A percentile compares a stretch with the other conserved stretches of the same genome.
phyloP scores from a whole-genome alignment of 1,284 basidiomycete species.

The Rhodotorula sp. region DNA sequence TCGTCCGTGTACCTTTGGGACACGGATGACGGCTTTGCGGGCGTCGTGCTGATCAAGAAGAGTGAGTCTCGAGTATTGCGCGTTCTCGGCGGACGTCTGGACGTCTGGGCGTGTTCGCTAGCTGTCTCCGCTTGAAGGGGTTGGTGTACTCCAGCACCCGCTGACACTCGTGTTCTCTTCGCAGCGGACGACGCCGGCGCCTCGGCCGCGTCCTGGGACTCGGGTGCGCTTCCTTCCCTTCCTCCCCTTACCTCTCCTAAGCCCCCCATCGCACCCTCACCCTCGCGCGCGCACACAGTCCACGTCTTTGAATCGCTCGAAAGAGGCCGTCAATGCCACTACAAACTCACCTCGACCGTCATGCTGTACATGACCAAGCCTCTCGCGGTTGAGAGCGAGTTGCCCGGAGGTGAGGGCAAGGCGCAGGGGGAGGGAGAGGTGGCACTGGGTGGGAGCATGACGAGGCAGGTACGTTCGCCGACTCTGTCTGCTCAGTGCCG shows the following conservation, averaged over 20 bases:
- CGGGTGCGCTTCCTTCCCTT: slow-evolving; percentile 46
- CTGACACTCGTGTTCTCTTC: not conserved
- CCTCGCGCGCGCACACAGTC: slow-evolving; percentile 53
- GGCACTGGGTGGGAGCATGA: slow-evolving; percentile 91
- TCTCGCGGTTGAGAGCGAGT: slow-evolving; percentile 47
- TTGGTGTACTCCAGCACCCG: not conserved
- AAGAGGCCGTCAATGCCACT: slow-evolving; percentile 84
- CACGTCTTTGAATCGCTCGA: slow-evolving; percentile 95
- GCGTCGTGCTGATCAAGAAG: slow-evolving; percentile 95
- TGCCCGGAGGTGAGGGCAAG: slow-evolving; percentile 48
- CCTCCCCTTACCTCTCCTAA: not conserved
- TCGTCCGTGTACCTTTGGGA: slow-evolving; percentile 99
- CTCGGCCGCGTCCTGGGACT: slow-evolving; percentile 82
- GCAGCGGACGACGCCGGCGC: slow-evolving; percentile 39
- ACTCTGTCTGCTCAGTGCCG: not conserved
- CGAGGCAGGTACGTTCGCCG: slow-evolving; percentile 70
- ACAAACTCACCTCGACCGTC: slow-evolving; percentile 95
- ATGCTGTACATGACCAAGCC: slow-evolving; percentile 86
- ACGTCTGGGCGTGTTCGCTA: too few species aligned
- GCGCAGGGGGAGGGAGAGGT: slow-evolving; percentile 61
- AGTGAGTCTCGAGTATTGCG: slow-evolving; percentile 64
- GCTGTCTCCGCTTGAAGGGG: too few species aligned
- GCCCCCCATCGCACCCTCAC: too few species aligned
- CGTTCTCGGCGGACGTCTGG: not conserved
- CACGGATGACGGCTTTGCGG: slow-evolving; percentile 93